Base-by-base conservation (phyloP, 257 asterid genomes). In the Nicotiana obtusifolia region DNA sequence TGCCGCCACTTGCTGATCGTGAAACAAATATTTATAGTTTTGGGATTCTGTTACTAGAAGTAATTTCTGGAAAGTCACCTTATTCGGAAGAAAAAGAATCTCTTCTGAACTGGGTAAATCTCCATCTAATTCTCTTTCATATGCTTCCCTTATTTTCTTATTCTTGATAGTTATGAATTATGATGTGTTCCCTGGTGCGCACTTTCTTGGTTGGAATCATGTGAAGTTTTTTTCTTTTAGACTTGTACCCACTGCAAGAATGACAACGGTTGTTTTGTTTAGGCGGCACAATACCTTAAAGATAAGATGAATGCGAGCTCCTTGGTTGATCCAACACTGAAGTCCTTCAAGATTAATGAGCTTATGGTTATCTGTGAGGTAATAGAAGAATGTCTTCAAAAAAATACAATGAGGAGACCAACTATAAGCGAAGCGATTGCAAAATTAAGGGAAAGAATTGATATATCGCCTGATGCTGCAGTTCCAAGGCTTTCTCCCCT, bases 401-500 rank as follows among this genome's bases (percentile, higher is more conserved):
- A 85, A 79, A 94, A 93, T 71, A 33, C 82, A 7, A 77, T 84
- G 41, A 88, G 87, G 62, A 89, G 97, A 76, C 94, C 98, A 4
- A 82, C 88, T 0, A 96, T 94, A 90, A 83, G 57, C 37, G 97
- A 91, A 84, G 88, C 87, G 17, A 73, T 87, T 22, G 78, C 89
- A 67, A 91, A 84, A 82, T 79, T 96, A 83, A 87, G 90, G 82
- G 87, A 81, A 26, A 89, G 47, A 1, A 80, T 94, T 57, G 90
- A 90, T 56, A 84, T 94, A 68, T 91, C 98, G 8, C 94, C 97
- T 0, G 97, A 91, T 10, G 84, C 92, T 5, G 99, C 99, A 15
- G 88, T 91, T 22, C 97, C 99, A 7, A 88, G 97, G 82, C 92
- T 91, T 14, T 96, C 98, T 26, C 98, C 99, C 4, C 95, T 96